Evolutionary conservation across 192 early-diverging fungal genomes (phyloP).

Genomic region (Backusella sp.): DNA sequence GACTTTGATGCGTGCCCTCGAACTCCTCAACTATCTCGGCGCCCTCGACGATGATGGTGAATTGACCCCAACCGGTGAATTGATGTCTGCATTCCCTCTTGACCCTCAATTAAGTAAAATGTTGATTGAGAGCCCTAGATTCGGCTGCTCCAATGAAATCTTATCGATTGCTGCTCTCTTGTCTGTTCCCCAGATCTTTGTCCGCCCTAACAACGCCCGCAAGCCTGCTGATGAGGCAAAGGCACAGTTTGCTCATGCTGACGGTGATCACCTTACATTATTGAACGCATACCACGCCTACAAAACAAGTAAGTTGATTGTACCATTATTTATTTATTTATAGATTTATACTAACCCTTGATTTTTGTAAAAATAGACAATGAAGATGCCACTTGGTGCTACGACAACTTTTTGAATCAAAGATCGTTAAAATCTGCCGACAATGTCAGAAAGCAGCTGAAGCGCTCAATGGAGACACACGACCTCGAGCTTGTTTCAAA

Average conservation of each 20-base stretch:
- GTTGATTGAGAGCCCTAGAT: conserved; percentile 83
- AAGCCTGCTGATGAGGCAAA: conserved; percentile 90
- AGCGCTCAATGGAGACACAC: conserved; percentile 75
- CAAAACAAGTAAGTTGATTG: conserved; percentile 56
- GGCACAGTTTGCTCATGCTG: conserved; percentile 87
- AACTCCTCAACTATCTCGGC: conserved; percentile 92
- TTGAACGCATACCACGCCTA: conserved; percentile 97
- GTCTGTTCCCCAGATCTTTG: conserved; percentile 85
- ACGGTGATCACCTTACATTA: conserved; percentile 96
- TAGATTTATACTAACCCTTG: background rate
- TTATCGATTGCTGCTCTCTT: conserved; percentile 95
- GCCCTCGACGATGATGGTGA: conserved; percentile 96
- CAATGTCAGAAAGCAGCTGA: conserved; percentile 87
- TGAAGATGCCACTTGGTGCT: conserved; percentile 87
- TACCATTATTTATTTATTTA: background rate
- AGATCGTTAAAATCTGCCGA: conserved; percentile 90
- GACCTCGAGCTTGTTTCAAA: conserved; percentile 70
- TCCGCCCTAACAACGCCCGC: conserved; percentile 89
- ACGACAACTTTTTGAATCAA: conserved; percentile 88
- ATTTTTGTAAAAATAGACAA: conserved; percentile 20
- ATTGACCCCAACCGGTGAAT: conserved; percentile 77
- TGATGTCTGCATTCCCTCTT: conserved; percentile 96
- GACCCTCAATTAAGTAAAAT: conserved; percentile 96
- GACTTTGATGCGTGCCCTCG: conserved; percentile 96
- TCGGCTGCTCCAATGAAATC: conserved; percentile 90